Evolutionary conservation across 2,329 filamentous ascomycete species (phyloP).

Genomic region (Stylonectria norvegica): DNA sequence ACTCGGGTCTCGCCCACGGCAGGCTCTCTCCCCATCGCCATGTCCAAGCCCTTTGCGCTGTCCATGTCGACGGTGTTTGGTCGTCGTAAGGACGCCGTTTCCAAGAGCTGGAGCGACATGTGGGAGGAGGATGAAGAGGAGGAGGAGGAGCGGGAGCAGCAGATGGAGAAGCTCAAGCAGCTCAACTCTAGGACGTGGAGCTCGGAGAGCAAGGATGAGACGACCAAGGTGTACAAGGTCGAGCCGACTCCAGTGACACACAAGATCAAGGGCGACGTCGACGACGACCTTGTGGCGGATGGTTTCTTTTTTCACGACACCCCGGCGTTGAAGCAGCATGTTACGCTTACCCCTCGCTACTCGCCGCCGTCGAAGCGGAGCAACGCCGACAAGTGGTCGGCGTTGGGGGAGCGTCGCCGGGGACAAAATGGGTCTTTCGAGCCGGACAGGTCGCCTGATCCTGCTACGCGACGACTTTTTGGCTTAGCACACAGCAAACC

Average conservation of each 20-base stretch:
- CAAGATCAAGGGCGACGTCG: slow-evolving; percentile 49
- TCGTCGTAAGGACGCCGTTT: slow-evolving; percentile 71
- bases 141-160: slow-evolving; percentile 59
- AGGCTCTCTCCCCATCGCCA: slow-evolving; percentile 72
- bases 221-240: slow-evolving; percentile 17
- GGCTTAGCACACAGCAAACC: slow-evolving; percentile 41
- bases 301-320: slow-evolving; percentile 73
- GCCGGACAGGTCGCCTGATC: slow-evolving; percentile 48
- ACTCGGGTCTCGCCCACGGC: slow-evolving; percentile 56
- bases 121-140: slow-evolving; percentile 89
- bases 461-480: slow-evolving; percentile 47
- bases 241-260: slow-evolving; percentile 21
- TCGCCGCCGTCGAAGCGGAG: slow-evolving; percentile 64
- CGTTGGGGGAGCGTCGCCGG: slow-evolving; percentile 78
- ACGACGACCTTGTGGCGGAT: slow-evolving; percentile 64
- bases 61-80: slow-evolving; percentile 80
- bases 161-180: slow-evolving; percentile 52
- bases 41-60: slow-evolving; percentile 69
- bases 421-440: slow-evolving; percentile 55
- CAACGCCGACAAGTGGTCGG: slow-evolving; percentile 80
- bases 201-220: slow-evolving; percentile 59
- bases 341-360: slow-evolving; percentile 48
- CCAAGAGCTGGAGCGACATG: slow-evolving; percentile 99
- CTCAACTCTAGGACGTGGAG: slow-evolving; percentile 77
- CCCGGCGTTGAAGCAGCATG: slow-evolving; percentile 34